These are phyloP conservation scores for Phytophthora rubi DNA, from an alignment of 352 stramenopile species.

Conservation along the genomic window DNA sequence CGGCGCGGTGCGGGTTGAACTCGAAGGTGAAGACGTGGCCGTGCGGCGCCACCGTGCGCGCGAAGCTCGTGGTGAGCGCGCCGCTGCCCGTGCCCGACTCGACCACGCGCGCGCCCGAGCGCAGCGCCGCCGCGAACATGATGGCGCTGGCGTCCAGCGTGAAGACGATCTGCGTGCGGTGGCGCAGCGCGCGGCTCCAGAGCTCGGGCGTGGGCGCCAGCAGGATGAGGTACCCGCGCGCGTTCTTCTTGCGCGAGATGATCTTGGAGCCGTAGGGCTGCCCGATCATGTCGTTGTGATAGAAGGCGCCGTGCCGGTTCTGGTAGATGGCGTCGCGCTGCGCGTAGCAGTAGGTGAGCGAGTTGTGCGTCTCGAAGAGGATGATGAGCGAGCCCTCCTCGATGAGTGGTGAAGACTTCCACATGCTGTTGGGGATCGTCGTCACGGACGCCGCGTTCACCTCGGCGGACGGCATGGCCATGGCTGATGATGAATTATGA, in stretches of 20 bases:
- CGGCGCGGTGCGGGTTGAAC: constrained; percentile 95
- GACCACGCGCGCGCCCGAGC: constrained; percentile 91
- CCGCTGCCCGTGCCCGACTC: constrained; percentile 93
- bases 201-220: constrained; percentile 96
- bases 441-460: constrained; percentile 35
- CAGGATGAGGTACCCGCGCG: constrained; percentile 92
- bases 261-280: constrained; percentile 87
- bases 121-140: constrained; percentile 90
- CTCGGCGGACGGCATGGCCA: constrained; percentile 36
- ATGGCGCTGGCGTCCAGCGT: constrained; percentile 95
- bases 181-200: constrained; percentile 93
- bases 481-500: constrained; percentile 1
- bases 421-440: constrained; percentile 74
- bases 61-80: constrained; percentile 93
- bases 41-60: constrained; percentile 88
- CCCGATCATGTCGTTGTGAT: constrained; percentile 97
- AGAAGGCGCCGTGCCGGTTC: constrained; percentile 97
- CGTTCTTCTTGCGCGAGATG: constrained; percentile 66
- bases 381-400: constrained; percentile 94
- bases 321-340: constrained; percentile 92
- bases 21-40: constrained; percentile 98
- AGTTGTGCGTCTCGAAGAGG: constrained; percentile 96
- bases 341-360: constrained; percentile 95
- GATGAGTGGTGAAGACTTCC: constrained; percentile 60
- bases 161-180: constrained; percentile 98